A percentile compares a stretch with the other conserved stretches of the same genome.
Conservation (phyloP, 116 monocot species). For the Posidonia oceanica region DNA sequence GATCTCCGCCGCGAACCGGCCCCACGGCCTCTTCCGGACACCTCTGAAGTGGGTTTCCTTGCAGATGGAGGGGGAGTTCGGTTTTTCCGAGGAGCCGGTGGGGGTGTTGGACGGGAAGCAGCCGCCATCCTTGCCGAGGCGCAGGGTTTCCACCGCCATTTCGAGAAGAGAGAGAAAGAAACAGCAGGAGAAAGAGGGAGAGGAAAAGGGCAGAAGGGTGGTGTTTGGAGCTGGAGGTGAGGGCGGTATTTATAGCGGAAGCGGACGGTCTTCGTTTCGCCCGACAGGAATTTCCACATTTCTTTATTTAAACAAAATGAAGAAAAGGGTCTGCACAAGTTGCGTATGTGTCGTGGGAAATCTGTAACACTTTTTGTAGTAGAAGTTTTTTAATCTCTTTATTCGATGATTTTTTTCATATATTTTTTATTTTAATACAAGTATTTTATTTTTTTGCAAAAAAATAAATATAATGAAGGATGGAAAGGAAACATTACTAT, state of each 20-base stretch:
- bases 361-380: too few relatives aligned
- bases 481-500: too few relatives aligned
- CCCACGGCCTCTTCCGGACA: conserved; percentile 36
- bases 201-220: not conserved
- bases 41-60: conserved; percentile 25
- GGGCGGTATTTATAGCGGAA: conserved; percentile 8
- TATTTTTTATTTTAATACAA: too few relatives aligned
- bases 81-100: not conserved
- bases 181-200: not conserved
- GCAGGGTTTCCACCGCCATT: conserved; percentile 26
- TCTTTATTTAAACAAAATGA: too few relatives aligned
- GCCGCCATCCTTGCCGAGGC: conserved; percentile 16
- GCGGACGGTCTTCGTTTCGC: conserved; percentile 9
- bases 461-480: too few relatives aligned
- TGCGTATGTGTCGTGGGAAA: too few relatives aligned
- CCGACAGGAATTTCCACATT: conserved; percentile 10
- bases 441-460: too few relatives aligned
- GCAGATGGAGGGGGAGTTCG: not conserved
- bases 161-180: not conserved
- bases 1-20: conserved; percentile 38
- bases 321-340: too few relatives aligned
- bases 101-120: not conserved
- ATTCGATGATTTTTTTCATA: too few relatives aligned
- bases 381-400: too few relatives aligned
- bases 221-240: not conserved